A percentile compares a stretch with the other conserved stretches of the same genome.
Conservation (phyloP, 495 filamentous ascomycete species). For the Penicillium egyptiacum region DNA sequence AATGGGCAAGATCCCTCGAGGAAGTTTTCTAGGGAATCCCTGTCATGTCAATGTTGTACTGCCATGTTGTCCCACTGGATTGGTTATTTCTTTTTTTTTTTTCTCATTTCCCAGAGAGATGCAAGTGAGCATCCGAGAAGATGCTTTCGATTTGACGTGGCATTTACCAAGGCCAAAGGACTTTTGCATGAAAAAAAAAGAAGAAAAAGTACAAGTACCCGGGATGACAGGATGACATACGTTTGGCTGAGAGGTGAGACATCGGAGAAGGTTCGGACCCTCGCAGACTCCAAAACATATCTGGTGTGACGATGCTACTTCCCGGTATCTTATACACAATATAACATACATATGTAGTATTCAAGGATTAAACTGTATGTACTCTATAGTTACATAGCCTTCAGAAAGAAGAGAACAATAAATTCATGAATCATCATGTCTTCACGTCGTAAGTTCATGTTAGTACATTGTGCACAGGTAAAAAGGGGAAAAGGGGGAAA, state of each 20-base stretch:
- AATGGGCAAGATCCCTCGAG: background rate
- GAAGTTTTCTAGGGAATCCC: background rate
- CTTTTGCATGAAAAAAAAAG: background rate
- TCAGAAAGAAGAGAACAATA: conserved; percentile 9
- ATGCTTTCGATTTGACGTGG: conserved; percentile 9
- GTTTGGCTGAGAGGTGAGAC: conserved; percentile 34
- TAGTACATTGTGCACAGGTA: background rate
- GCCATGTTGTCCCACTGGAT: conserved; percentile 2
- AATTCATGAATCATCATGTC: conserved; percentile 30
- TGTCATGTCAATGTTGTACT: background rate
- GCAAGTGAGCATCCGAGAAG: conserved; percentile 2
- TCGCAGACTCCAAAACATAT: conserved; percentile 23
- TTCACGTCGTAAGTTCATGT: conserved; percentile 33
- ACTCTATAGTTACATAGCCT: conserved; percentile 26
- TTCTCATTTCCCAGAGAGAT: background rate
- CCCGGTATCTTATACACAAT: no score
- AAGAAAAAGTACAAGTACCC: background rate
- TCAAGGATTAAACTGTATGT: no score
- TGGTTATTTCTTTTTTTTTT: background rate
- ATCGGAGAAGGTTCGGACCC: conserved; percentile 20
- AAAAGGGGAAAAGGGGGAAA: no score
- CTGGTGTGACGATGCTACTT: conserved; percentile 29
- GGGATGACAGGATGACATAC: conserved; percentile 36
- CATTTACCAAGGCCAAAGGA: background rate
- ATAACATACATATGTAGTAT: no score